Evolutionary conservation across 2,329 filamentous ascomycete genomes (phyloP), one percentile per base, ranked within the genome.

Genomic region (Xylaria sp.): DNA sequence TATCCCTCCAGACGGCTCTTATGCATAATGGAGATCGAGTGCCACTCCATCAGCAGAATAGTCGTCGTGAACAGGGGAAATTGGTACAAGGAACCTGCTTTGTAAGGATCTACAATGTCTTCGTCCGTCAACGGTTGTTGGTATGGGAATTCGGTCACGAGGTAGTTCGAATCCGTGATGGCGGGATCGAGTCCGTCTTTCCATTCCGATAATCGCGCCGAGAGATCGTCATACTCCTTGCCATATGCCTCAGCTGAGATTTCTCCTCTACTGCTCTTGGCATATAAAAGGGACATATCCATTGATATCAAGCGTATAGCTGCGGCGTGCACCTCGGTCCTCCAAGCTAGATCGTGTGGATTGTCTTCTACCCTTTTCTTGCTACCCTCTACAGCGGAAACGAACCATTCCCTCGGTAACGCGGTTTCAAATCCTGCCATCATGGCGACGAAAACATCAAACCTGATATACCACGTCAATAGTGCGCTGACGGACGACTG

Each of bases 391-490:
- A 90, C 84, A 63, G 88, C 86, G 8, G 84, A 82, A 2, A 85
- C 83, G 75, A 95, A 94, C 94, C 94, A 98, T 67, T 93, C 90
- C 55, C 89, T 87, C 7, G 90, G 86, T 15, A 98, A 83, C 2
- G 90, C 87, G 0, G 92, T 90, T 72, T 90, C 89, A 72, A 91
- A 91, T 1, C 92, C 92, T 28, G 92, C 92, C 84, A 97, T 90
- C 69, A 97, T 87, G 1, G 92, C 92, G 6, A 93, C 90, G 65
- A 94, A 92, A 10, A 94, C 85, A 78, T 98, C 96, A 76, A 97
- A 97, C 41, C 94, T 90, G 34, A 90, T 86, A 78, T 97, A 97
- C 96, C 96, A 98, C n/a, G 86, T 85, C 58, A 97, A 86, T 52
- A 96, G 89, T 74, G 91, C 89, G 34, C 91, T 88, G 15, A 92